Conservation (phyloP, 352 stramenopile species). For the Elongisporangium senticosum region DNA sequence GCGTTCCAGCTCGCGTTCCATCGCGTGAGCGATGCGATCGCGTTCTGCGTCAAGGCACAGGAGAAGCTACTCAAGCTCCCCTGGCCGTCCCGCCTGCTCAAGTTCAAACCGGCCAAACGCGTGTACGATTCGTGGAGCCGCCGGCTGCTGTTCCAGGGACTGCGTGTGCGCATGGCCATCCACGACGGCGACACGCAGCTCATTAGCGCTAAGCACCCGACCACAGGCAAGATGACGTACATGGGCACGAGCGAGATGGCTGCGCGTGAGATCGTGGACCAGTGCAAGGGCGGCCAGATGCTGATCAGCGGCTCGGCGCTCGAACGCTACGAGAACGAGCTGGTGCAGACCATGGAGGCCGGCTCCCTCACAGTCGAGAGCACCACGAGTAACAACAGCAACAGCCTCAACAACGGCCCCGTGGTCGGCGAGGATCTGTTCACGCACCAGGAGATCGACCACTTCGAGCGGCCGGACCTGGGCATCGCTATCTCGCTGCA, state of each 20-base stretch:
- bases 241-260: slow-evolving; percentile 62
- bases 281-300: slow-evolving; percentile 61
- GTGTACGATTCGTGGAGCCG: slow-evolving; percentile 52
- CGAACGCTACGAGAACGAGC: slow-evolving; percentile 31
- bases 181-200: slow-evolving; percentile 62
- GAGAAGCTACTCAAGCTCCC: slow-evolving; percentile 50
- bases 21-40: slow-evolving; percentile 52
- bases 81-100: slow-evolving; percentile 46
- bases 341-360: slow-evolving; percentile 11
- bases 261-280: slow-evolving; percentile 57
- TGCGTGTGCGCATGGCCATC: slow-evolving; percentile 77
- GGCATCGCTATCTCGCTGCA: slow-evolving; percentile 33
- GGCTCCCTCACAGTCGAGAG: neutral
- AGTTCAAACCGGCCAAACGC: slow-evolving; percentile 32
- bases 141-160: slow-evolving; percentile 47
- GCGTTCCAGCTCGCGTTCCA: slow-evolving; percentile 81
- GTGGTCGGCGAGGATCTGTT: slow-evolving; percentile 10
- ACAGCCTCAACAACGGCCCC: neutral
- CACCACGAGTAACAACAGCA: neutral
- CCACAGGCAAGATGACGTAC: slow-evolving; percentile 77
- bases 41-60: slow-evolving; percentile 60
- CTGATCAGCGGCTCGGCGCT: slow-evolving; percentile 56
- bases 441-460: slow-evolving; percentile 15
- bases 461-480: slow-evolving; percentile 32
- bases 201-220: slow-evolving; percentile 61